Base-by-base conservation (phyloP, 305 asterid species). In the Solanum aculeatissimum region DNA sequence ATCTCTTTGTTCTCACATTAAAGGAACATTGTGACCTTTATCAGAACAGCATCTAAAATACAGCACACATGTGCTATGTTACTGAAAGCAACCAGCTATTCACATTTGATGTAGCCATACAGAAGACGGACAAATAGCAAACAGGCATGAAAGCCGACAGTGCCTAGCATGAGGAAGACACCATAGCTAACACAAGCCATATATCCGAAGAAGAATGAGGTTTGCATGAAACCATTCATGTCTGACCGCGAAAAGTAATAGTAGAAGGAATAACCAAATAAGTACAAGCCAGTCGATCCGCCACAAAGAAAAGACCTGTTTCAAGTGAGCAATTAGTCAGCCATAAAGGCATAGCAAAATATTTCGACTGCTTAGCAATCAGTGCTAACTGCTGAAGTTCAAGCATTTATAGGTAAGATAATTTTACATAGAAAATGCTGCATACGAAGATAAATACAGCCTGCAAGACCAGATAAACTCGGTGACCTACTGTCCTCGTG, bases 181-280 rank as follows among this genome's bases (percentile, higher is more conserved):
- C 89, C 89, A 62, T 72, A 87, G 81, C 87, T 66, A 29, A 62
- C 11, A 23, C 89, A 87, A 1, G 89, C 83, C 87, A 84, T 87
- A 84, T 87, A 84, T 29, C 88, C 85, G 14, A 87, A 87, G 82
- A 87, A 87, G 84, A 87, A 87, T 10, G 89, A 84, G 45, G 83
- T 69, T 82, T 87, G 87, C 87, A 87, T 51, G 43, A 87, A 42
- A 47, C 85, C 81, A 2, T 11, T 42, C 89, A 87, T 87, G 57
- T 80, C 51, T 62, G 87, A 80, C 58, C 57, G 38, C 9, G 2
- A 29, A n/a, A 84, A 47, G 87, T 84, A 87, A 23, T 87, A 84
- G 81, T 12, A 81, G 18, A 84, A 13, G 66, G 83, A 62, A 60
- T 84, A 81, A 11, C 66, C 87, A 53, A 57, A 87, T 47, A 84